Conservation (phyloP, 148 eudicot species). For the Chenopodium quinoa region DNA sequence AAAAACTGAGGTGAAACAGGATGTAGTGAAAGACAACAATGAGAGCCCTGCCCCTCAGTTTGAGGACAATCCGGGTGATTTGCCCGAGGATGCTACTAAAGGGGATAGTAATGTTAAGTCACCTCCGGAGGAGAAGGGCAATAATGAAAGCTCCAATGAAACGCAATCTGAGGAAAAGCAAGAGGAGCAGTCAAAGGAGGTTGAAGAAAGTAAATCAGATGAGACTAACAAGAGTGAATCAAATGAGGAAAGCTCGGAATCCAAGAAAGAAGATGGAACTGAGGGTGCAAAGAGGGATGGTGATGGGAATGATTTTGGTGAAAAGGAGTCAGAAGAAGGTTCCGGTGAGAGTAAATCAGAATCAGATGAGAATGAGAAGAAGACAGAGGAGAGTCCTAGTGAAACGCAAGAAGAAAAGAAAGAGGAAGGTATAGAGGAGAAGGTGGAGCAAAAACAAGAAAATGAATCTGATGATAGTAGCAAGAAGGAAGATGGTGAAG, state of each 20-base stretch:
- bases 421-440: conserved; percentile 40
- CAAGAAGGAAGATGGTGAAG: conserved; percentile 36
- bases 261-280: conserved; percentile 41
- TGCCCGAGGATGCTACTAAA: conserved; percentile 76
- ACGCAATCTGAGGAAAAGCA: conserved; percentile 31
- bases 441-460: conserved; percentile 35
- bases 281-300: conserved; percentile 36
- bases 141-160: conserved; percentile 30
- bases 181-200: conserved; percentile 28
- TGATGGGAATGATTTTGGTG: conserved; percentile 38
- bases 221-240: conserved; percentile 23
- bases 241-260: conserved; percentile 35
- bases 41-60: conserved; percentile 46
- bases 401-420: conserved; percentile 36
- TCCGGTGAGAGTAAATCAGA: conserved; percentile 36
- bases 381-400: conserved; percentile 35
- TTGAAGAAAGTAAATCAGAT: conserved; percentile 29
- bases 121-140: conserved; percentile 36
- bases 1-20: conserved; percentile 45
- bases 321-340: conserved; percentile 34
- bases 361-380: conserved; percentile 34
- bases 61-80: conserved; percentile 73
- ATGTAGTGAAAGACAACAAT: conserved; percentile 29
- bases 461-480: conserved; percentile 39
- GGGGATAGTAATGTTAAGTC: conserved; percentile 41